phyloP scores from a whole-genome alignment of 75 land plant genomes.

The Ceratopteris richardii region DNA sequence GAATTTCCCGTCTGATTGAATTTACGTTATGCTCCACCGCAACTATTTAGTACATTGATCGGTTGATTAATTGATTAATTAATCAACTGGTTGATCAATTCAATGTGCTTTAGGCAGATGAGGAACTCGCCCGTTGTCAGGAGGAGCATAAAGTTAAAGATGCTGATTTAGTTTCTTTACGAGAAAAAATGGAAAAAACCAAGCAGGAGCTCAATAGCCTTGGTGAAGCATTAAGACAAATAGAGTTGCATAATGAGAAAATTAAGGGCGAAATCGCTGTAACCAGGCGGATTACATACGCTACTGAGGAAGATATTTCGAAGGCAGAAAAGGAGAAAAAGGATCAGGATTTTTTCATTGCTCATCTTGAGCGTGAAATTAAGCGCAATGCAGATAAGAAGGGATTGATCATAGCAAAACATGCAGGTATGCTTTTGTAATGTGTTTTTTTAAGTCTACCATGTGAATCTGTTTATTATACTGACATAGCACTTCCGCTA shows the following conservation, averaged over 20 bases:
- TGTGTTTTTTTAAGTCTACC: background rate
- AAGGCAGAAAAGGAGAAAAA: slow-evolving; percentile 22
- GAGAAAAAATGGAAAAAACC: slow-evolving; percentile 8
- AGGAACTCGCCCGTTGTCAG: slow-evolving; percentile 8
- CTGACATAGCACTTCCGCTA: too few relatives aligned
- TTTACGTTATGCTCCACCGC: too few relatives aligned
- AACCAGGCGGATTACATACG: slow-evolving; percentile 26
- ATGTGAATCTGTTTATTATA: too few relatives aligned
- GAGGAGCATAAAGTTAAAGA: background rate
- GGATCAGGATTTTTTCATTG: slow-evolving; percentile 25
- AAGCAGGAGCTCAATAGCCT: slow-evolving; percentile 15
- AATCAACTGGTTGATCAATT: background rate
- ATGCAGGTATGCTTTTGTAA: slow-evolving; percentile 16
- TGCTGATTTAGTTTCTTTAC: slow-evolving; percentile 6
- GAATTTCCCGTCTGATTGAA: too few relatives aligned
- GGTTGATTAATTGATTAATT: background rate
- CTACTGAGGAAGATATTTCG: slow-evolving; percentile 15
- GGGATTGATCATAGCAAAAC: slow-evolving; percentile 13
- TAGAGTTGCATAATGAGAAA: slow-evolving; percentile 14
- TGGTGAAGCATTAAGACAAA: slow-evolving; percentile 8
- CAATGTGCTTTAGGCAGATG: slow-evolving; percentile 16
- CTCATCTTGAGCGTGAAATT: slow-evolving; percentile 12
- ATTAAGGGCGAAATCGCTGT: slow-evolving; percentile 23
- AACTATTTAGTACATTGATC: too few relatives aligned
- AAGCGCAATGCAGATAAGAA: slow-evolving; percentile 10